Evolutionary conservation across 1,139 yeast species (phyloP), one percentile per base, ranked within the genome.

Genomic region (Taiozyma sp.): DNA sequence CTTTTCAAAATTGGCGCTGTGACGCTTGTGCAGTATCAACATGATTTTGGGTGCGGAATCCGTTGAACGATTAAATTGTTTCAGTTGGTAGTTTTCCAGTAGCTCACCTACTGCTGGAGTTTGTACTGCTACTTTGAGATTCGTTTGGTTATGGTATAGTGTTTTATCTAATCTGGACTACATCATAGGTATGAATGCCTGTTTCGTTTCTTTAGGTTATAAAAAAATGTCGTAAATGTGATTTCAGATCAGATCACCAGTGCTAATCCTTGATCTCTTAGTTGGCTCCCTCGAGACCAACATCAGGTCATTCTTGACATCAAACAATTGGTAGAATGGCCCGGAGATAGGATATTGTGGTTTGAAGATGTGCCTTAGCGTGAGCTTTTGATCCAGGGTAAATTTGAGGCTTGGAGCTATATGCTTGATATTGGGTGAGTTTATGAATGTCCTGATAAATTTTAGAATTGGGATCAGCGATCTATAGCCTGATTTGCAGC

Each of bases 391-490:
- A 5, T 49, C 51, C 14, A 29, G 23, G 3, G 54, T 40, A 5
- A 54, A 24, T 16, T 38, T 43, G 8, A 4, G 39, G 34, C 10
- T 30, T 3, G n/a, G 34, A 22, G 29, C 47, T 32, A 24, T 24
- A 24, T 32, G 42, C 16, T 8, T 19, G 2, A 5, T 36, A 23
- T 16, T 32, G 19, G 8, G 52, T n/a, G 40, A 46, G 54, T 13
- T 24, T 19, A 32, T 32, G 19, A 32, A 32, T 14, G 36, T 32
- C 44, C 47, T 55, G 29, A 57, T 41, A 12, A 48, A 22, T 24
- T 44, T 50, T 13, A 57, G 32, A 2, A 48, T 42, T 13, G 58
- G 60, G 22, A 55, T 50, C 36, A 57, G 44, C 2, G 54, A 51
- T 32, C 53, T 46, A 34, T 51, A 52, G 0, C 52, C 55, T 24